Evolutionary conservation across 2,329 filamentous ascomycete genomes (phyloP).

Genomic region (Didymella pomorum): DNA sequence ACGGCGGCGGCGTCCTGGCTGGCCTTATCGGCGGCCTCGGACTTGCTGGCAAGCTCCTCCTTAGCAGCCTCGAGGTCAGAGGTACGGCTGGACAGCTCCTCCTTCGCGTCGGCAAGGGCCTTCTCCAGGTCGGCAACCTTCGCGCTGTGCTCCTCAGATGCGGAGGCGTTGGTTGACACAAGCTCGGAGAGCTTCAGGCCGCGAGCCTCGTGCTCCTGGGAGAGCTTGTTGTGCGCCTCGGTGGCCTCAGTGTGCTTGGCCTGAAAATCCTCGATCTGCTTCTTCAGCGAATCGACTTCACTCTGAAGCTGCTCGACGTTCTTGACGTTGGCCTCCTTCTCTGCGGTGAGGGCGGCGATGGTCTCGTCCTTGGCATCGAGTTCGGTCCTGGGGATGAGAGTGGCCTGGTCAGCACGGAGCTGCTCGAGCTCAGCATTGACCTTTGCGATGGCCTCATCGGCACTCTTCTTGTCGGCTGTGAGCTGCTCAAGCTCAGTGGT

Average conservation of each 20-base stretch:
- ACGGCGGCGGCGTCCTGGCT: constrained; percentile 30
- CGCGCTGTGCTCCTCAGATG: constrained; percentile 30
- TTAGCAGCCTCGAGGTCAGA: constrained; percentile 38
- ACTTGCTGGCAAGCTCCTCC: constrained; percentile 22
- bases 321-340: constrained; percentile 34
- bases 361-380: constrained; percentile 38
- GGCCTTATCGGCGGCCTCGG: constrained; percentile 26
- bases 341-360: constrained; percentile 35
- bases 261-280: constrained; percentile 34
- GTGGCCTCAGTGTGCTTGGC: constrained; percentile 27
- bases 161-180: constrained; percentile 25
- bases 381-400: constrained; percentile 35
- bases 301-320: constrained; percentile 35
- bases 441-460: constrained; percentile 30
- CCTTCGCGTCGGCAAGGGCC: constrained; percentile 24
- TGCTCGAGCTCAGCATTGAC: constrained; percentile 30
- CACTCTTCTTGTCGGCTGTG: constrained; percentile 23
- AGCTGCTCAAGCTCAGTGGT: constrained; percentile 30
- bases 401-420: constrained; percentile 23
- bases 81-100: constrained; percentile 36
- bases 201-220: constrained; percentile 30
- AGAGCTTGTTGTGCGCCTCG: constrained; percentile 32
- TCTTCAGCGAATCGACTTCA: constrained; percentile 33
- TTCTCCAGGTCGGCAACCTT: constrained; percentile 31
- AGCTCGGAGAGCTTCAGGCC: constrained; percentile 30